Conservation (phyloP, 441 rosid genomes). For the Erodium texanum region DNA sequence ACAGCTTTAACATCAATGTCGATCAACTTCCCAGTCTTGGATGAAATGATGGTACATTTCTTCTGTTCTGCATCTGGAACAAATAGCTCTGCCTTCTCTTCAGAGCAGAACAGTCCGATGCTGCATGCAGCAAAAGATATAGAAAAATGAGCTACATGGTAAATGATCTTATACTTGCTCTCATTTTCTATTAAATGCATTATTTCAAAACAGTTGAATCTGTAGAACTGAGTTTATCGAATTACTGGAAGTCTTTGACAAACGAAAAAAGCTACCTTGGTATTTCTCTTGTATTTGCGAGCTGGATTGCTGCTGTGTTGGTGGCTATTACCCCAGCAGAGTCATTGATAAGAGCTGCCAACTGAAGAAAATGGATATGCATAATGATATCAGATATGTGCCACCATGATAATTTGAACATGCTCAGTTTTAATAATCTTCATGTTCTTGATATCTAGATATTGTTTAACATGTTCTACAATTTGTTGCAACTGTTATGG, state of each 20-base stretch:
- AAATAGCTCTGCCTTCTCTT: constrained; percentile 57
- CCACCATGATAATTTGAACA: neutral
- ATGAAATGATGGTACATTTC: constrained; percentile 49
- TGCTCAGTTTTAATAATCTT: neutral
- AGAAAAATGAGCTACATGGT: constrained; percentile 1
- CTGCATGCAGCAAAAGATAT: constrained; percentile 29
- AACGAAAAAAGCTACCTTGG: constrained; percentile 37
- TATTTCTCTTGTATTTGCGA: constrained; percentile 64
- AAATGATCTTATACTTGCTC: neutral
- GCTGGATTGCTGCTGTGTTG: constrained; percentile 82
- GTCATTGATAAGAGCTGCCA: constrained; percentile 84
- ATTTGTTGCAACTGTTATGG: neutral
- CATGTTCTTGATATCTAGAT: neutral
- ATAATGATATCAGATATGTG: neutral
- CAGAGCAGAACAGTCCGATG: constrained; percentile 70
- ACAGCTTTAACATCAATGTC: constrained; percentile 57
- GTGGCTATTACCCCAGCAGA: constrained; percentile 87
- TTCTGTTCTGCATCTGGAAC: constrained; percentile 62
- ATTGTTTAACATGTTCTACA: neutral
- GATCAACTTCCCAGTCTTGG: constrained; percentile 57
- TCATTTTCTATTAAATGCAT: neutral
- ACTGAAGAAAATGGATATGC: constrained; percentile 31
- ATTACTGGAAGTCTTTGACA: neutral
- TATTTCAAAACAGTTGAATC: neutral
- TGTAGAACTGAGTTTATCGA: neutral